Conservation (phyloP, 345 rosid genomes). For the Ailanthus altissimus region DNA sequence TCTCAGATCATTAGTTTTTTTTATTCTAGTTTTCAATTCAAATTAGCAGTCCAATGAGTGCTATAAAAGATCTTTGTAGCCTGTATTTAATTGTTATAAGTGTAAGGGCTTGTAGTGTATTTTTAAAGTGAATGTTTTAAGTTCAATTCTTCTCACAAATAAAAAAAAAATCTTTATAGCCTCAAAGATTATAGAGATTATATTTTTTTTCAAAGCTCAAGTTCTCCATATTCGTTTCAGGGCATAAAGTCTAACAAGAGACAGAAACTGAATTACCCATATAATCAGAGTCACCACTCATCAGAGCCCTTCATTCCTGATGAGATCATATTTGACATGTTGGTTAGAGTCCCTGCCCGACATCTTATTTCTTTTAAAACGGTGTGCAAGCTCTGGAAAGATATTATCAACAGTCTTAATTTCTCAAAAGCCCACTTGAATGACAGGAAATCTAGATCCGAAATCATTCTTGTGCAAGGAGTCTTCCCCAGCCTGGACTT, state of each 20-base stretch:
- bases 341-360: conserved; percentile 3
- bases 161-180: too few relatives aligned
- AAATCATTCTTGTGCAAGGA: not conserved
- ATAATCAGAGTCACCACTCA: not conserved
- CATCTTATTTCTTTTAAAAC: conserved; percentile 3
- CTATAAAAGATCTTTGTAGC: not conserved
- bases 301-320: not conserved
- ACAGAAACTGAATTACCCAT: not conserved
- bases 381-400: not conserved
- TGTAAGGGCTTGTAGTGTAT: too few relatives aligned
- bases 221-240: not conserved
- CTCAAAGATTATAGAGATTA: not conserved
- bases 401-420: not conserved
- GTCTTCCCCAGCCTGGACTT: not conserved
- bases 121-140: too few relatives aligned
- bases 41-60: not conserved
- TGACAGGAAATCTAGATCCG: not conserved
- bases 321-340: conserved; percentile 1
- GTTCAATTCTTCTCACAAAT: too few relatives aligned
- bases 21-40: not conserved
- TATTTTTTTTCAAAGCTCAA: not conserved
- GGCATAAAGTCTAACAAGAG: not conserved
- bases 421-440: conserved; percentile 12
- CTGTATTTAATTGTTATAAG: too few relatives aligned
- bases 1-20: not conserved